Evolutionary conservation across 306 rosid species (phyloP), one percentile per base, ranked within the genome.

Genomic region (Vigna mungo): DNA sequence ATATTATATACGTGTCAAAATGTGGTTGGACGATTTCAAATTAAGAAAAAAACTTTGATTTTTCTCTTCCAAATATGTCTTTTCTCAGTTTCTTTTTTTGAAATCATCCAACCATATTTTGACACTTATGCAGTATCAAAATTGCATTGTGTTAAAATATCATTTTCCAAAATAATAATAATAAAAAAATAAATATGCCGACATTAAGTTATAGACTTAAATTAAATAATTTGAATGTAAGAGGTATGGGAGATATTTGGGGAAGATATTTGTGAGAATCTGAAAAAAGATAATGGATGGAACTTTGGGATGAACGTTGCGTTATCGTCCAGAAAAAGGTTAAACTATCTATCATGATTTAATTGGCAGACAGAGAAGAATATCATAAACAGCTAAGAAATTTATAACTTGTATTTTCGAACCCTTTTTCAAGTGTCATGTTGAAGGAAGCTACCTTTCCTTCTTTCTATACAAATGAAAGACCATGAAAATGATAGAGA

Each of bases 361-460:
- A 41, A 80, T 67, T 67, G 80, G 74, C 18, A 32, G 27, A 63
- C 27, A 25, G 23, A 16, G n/a, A 30, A 30, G 75, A 63, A 25
- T 12, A 61, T 59, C 25, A 66, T 48, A 37, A 14, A 60, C 64
- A 55, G 60, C 65, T 68, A 66, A 20, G 68, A 74, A 54, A 12
- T 44, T 0, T 11, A 21, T 3, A 11, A 32, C 41, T 39, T 53
- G 10, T 30, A 52, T 43, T 73, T 61, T 83, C 83, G 37, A 47
- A 27, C 49, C 51, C 63, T 76, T 83, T 64, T 71, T 51, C 52
- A 58, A 46, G 65, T 66, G 82, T 80, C 76, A 75, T 81, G 44
- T 34, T 34, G 34, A 51, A 62, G 64, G 76, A 70, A 23, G 44
- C 78, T 65, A 20, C 7, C 63, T 1, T n/a, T 36, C 23, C 20